Percentiles rank a stretch among this genome's conserved stretches.
phyloP scores from a whole-genome alignment of 1,284 basidiomycete species.

The Boletellus sp. region DNA sequence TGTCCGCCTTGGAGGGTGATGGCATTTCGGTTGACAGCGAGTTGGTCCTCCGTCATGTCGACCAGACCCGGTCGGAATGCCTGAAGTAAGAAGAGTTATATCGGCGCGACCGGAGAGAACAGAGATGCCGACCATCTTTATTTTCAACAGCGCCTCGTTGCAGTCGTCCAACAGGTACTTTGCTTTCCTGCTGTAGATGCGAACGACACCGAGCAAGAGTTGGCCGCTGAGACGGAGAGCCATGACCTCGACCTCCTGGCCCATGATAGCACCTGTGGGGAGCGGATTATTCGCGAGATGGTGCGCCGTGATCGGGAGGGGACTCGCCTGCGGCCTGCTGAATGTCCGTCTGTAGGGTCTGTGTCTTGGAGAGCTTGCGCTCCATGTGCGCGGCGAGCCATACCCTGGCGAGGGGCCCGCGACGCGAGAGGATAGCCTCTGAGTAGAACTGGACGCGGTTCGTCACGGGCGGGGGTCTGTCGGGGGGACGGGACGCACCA shows the following conservation, averaged over 20 bases:
- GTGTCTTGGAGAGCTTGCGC: conserved; percentile 93
- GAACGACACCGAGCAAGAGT: conserved; percentile 90
- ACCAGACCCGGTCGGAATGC: conserved; percentile 91
- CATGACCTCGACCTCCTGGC: conserved; percentile 84
- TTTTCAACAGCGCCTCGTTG: conserved; percentile 92
- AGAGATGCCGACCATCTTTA: conserved; percentile 75
- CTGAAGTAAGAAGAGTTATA: conserved; percentile 39
- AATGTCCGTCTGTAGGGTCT: conserved; percentile 92
- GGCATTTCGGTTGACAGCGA: conserved; percentile 80
- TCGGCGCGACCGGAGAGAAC: not conserved
- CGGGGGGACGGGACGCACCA: conserved; percentile 23
- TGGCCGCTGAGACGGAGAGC: conserved; percentile 94
- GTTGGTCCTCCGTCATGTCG: conserved; percentile 92
- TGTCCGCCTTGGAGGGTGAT: conserved; percentile 79
- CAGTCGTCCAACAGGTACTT: conserved; percentile 98
- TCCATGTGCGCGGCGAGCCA: conserved; percentile 99
- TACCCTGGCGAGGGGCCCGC: conserved; percentile 92
- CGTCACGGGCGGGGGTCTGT: not conserved
- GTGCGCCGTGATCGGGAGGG: not conserved
- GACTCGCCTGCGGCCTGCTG: conserved; percentile 84
- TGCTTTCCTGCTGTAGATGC: conserved; percentile 96
- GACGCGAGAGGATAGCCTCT: conserved; percentile 88
- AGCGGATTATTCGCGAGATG: not conserved
- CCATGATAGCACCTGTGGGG: conserved; percentile 77
- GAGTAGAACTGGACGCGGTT: conserved; percentile 70